Conservation (phyloP, 2,329 filamentous ascomycete genomes). For the Lasiodiplodia sp. region DNA sequence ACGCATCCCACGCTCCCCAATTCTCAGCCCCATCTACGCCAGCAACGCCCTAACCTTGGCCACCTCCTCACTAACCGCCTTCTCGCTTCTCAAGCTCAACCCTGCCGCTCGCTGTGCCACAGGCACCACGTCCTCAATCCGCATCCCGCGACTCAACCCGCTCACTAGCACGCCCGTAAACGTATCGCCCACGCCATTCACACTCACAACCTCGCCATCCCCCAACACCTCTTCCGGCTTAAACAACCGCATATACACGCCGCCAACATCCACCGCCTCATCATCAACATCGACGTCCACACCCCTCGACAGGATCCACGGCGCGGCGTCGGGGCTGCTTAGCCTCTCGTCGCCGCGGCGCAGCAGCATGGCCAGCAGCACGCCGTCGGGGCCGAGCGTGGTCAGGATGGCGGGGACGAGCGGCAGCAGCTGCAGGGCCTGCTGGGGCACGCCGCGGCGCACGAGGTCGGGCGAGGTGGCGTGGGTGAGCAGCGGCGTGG, state of each 20-base stretch:
- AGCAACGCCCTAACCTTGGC: constrained; percentile 9
- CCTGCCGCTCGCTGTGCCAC: constrained; percentile 84
- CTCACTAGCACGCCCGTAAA: constrained; percentile 87
- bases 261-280: constrained; percentile 66
- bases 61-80: constrained; percentile 26
- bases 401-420: constrained; percentile 86
- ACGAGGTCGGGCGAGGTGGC: constrained; percentile 73
- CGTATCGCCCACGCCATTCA: constrained; percentile 95
- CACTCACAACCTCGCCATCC: constrained; percentile 75
- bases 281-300: constrained; percentile 55
- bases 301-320: constrained; percentile 73
- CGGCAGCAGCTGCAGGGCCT: constrained; percentile 83
- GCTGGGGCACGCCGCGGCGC: constrained; percentile 82
- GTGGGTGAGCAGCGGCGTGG: constrained; percentile 73
- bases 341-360: constrained; percentile 72
- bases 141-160: constrained; percentile 67
- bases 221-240: constrained; percentile 69
- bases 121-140: constrained; percentile 70
- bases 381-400: constrained; percentile 79
- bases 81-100: constrained; percentile 72
- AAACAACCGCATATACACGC: constrained; percentile 81
- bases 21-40: not conserved
- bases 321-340: constrained; percentile 65
- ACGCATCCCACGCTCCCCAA: too few relatives aligned
- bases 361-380: constrained; percentile 77